Evolutionary conservation across 1,284 basidiomycete species (phyloP).

Genomic region (Rhodotorula sp.): DNA sequence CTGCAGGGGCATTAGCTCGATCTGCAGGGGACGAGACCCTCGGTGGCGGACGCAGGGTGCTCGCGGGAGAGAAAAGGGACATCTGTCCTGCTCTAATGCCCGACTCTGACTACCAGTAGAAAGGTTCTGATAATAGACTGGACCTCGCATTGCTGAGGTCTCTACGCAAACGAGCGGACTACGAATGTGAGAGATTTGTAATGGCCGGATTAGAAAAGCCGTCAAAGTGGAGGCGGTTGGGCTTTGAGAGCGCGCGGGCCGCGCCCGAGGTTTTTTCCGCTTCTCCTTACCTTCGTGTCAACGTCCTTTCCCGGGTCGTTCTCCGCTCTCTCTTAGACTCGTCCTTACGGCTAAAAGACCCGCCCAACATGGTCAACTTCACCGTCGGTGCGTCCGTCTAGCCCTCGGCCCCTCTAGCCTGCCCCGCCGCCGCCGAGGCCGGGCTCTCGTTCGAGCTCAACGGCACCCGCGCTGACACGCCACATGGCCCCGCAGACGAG

Average conservation of each 20-base stretch:
- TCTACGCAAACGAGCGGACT: no score
- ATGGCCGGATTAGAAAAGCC: background rate
- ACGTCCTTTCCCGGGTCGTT: conserved; percentile 8
- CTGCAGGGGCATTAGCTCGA: background rate
- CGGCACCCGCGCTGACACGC: conserved; percentile 4
- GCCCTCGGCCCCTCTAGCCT: background rate
- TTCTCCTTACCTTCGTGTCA: background rate
- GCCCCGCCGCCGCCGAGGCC: background rate
- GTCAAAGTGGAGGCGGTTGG: background rate
- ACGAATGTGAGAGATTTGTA: background rate
- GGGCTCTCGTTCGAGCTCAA: background rate
- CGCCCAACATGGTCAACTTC: conserved; percentile 41
- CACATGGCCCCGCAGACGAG: conserved; percentile 37
- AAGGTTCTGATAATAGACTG: no score
- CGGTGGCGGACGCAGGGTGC: no score
- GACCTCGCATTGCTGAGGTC: no score
- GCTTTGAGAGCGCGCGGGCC: background rate
- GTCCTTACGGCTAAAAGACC: conserved; percentile 4
- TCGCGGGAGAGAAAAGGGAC: no score
- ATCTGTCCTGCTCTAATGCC: no score
- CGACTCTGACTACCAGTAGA: no score
- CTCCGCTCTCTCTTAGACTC: conserved; percentile 6
- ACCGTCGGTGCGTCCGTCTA: conserved; percentile 36
- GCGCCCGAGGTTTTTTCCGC: no score
- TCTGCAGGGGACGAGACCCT: background rate